Conservation (phyloP, 176 grass and related monocot species). For the Raddia guianensis region DNA sequence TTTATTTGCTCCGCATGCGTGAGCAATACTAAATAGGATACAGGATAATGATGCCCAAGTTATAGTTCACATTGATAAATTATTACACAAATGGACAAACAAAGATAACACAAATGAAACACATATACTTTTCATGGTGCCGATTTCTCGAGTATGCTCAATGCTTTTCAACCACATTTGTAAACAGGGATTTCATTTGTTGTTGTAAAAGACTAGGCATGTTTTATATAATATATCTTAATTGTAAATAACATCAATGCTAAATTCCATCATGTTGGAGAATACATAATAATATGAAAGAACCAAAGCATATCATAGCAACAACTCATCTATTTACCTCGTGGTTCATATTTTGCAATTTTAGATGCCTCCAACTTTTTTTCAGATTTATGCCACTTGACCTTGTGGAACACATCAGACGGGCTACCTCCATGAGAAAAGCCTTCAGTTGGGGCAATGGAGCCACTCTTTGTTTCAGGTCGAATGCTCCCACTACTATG, state of each 20-base stretch:
- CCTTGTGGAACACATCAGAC: slow-evolving; percentile 45
- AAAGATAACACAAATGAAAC: not conserved
- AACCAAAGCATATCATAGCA: not conserved
- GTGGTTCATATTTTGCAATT: slow-evolving; percentile 37
- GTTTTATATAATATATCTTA: too few species aligned
- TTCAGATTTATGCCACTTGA: slow-evolving; percentile 56
- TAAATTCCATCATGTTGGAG: not conserved
- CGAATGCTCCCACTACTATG: slow-evolving; percentile 60
- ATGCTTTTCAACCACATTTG: not conserved
- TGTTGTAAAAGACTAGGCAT: slow-evolving; percentile 4
- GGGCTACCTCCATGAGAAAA: slow-evolving; percentile 56
- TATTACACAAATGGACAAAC: not conserved
- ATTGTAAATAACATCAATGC: slow-evolving; percentile 17
- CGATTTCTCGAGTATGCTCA: not conserved
- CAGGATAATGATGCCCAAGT: too few species aligned
- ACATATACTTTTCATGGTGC: not conserved
- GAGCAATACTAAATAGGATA: too few species aligned
- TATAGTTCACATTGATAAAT: not conserved
- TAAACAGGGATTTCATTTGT: not conserved
- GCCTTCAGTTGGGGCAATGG: slow-evolving; percentile 52
- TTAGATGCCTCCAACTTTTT: slow-evolving; percentile 48
- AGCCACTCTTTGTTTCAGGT: slow-evolving; percentile 60
- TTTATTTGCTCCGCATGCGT: too few species aligned
- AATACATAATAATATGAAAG: slow-evolving; percentile 10
- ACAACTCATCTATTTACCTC: slow-evolving; percentile 41